phyloP scores from a whole-genome alignment of 768 basidiomycete genomes.

The Asterophora parasitica region DNA sequence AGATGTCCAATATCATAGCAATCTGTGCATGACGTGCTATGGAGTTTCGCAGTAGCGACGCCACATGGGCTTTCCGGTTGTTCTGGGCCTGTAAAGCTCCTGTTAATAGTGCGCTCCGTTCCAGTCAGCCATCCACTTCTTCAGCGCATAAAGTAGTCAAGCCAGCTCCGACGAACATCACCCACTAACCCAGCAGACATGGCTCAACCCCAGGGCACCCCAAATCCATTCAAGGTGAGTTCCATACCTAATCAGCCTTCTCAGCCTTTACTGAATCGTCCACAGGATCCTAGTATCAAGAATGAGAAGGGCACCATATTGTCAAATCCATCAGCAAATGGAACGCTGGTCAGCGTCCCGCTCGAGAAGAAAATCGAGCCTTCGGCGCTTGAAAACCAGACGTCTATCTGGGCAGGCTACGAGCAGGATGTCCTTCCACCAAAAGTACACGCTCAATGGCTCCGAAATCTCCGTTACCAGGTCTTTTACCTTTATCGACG shows the following conservation, averaged over 20 bases:
- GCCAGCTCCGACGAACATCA: neutral
- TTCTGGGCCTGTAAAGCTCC: slow-evolving; percentile 20
- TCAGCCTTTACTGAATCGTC: neutral
- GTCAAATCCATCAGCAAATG: neutral
- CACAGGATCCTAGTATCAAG: slow-evolving; percentile 5
- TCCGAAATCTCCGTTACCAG: slow-evolving; percentile 54
- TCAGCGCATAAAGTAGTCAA: neutral
- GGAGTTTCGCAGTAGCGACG: neutral
- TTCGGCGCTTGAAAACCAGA: slow-evolving; percentile 25
- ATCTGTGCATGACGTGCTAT: neutral
- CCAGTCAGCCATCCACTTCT: neutral
- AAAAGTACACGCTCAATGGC: slow-evolving; percentile 40
- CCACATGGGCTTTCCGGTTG: slow-evolving; percentile 2
- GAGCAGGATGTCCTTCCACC: slow-evolving; percentile 45
- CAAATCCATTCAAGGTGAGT: slow-evolving; percentile 7
- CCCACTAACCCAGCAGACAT: neutral
- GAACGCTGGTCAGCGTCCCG: slow-evolving; percentile 16
- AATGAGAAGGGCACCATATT: slow-evolving; percentile 1
- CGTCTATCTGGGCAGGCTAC: slow-evolving; percentile 47
- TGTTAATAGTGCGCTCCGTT: slow-evolving; percentile 32
- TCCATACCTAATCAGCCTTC: neutral
- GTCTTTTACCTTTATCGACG: slow-evolving; percentile 57
- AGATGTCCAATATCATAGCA: neutral
- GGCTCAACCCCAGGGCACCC: slow-evolving; percentile 1
- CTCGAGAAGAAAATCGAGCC: slow-evolving; percentile 17